phyloP scores from a whole-genome alignment of 2,329 filamentous ascomycete genomes.

The Colletotrichum melonis region DNA sequence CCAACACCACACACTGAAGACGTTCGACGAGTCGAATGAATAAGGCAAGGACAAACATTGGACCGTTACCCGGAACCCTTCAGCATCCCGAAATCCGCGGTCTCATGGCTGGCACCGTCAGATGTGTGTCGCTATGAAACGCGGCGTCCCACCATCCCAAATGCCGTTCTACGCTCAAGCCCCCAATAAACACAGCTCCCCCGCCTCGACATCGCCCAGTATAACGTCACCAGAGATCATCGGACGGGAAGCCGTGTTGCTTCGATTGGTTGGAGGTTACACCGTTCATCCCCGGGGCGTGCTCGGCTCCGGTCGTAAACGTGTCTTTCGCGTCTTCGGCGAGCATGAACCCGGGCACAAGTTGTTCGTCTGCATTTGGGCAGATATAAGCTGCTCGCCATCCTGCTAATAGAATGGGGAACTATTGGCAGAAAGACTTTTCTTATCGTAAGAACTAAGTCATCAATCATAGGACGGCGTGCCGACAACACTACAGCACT shows the following conservation, averaged over 20 bases:
- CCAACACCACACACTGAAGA: background rate
- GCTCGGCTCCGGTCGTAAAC: slow-evolving; percentile 3
- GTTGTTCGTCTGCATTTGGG: slow-evolving; percentile 1
- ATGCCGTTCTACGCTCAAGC: slow-evolving; percentile 26
- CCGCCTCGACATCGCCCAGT: background rate
- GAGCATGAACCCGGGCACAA: slow-evolving; percentile 10
- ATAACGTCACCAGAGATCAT: background rate
- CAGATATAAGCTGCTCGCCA: background rate
- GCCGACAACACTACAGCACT: background rate
- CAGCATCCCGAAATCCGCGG: slow-evolving; percentile 20
- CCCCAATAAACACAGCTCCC: background rate
- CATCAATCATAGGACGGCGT: background rate
- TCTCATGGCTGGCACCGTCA: background rate
- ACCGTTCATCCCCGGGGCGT: background rate
- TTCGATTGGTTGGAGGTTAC: slow-evolving; percentile 17
- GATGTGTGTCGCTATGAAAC: slow-evolving; percentile 18
- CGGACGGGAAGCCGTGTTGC: slow-evolving; percentile 4
- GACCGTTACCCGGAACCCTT: slow-evolving; percentile 4
- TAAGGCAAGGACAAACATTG: background rate
- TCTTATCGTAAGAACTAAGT: background rate
- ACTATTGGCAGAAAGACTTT: background rate
- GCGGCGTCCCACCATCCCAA: slow-evolving; percentile 14
- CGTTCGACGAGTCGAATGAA: background rate
- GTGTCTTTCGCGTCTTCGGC: slow-evolving; percentile 4
- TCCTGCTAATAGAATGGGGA: background rate